Base-by-base conservation (phyloP, 345 rosid species). In the Brassica cretica region DNA sequence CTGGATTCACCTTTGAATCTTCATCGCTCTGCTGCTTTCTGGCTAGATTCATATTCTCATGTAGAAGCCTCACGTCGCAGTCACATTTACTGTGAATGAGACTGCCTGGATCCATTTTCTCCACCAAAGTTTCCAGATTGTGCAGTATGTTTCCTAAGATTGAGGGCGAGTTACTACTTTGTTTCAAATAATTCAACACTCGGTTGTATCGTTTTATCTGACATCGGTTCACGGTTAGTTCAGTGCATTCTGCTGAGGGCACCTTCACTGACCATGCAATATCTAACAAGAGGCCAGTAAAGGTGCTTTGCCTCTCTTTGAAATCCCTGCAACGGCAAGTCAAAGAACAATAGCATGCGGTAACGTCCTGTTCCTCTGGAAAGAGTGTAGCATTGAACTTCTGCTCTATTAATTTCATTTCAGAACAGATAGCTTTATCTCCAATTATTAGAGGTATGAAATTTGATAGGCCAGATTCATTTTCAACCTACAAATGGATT, bases 391-490 rank as follows among this genome's bases (percentile, higher is more conserved):
- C 83, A 64, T 84, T 83, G 76, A 86, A 81, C 72, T 83, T 88
- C 83, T 85, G 83, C 86, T 89, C 94, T 74, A 95, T 82, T 59
- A 53, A 75, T 79, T 80, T 81, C 87, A 95, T 89, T 85, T 95
- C 98, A 8, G 84, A 86, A 72, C 99, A 95, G 73, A 84, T 86
- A 71, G 88, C 88, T 80, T 73, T 69, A 79, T 93, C 88, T 56
- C 92, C 94, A 25, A 95, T 80, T 15, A 95, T 82, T 37, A 95
- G 69, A 53, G 99, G 98, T 78, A 95, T 85, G 80, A 91, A 93
- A 85, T 93, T 95, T 51, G 99, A 95, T 46, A 95, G 75, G 61
- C 99, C 98, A 68, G 88, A 88, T 78, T 89, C 89, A 80, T 88
- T 93, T 80, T 95, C 99, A 59, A 93, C 96, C 99, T 95, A 80